phyloP scores from a whole-genome alignment of 2,329 filamentous ascomycete species.

The Xylaria sp. region DNA sequence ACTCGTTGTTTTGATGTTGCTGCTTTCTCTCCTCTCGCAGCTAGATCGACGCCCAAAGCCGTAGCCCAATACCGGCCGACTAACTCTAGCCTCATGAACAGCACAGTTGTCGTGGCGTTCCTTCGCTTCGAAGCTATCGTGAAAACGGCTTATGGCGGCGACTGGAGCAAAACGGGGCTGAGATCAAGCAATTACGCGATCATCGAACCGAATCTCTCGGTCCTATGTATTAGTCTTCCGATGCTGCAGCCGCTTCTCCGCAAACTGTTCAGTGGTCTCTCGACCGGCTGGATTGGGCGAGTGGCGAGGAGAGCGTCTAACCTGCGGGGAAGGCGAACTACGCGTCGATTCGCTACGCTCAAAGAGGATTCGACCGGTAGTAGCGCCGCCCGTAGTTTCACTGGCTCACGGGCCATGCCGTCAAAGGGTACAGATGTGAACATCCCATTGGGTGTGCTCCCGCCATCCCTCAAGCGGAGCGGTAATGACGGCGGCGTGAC shows the following conservation, averaged over 20 bases:
- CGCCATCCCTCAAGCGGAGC: not conserved
- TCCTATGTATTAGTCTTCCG: conserved; percentile 50
- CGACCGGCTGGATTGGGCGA: too few species aligned
- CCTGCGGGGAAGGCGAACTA: too few species aligned
- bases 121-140: conserved; percentile 22
- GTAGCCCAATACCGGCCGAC: not conserved
- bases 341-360: not conserved
- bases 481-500: not conserved
- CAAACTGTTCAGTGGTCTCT: not conserved
- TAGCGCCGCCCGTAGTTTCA: not conserved
- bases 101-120: conserved; percentile 16
- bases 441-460: not conserved
- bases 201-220: conserved; percentile 47
- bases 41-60: not conserved
- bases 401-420: not conserved
- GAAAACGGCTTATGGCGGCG: conserved; percentile 14
- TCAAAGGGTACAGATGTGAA: not conserved
- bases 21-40: not conserved
- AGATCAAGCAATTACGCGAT: conserved; percentile 26
- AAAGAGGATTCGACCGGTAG: not conserved
- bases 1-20: not conserved
- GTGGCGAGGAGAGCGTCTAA: too few species aligned
- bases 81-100: not conserved
- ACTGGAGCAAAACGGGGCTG: conserved; percentile 14
- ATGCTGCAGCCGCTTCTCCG: conserved; percentile 44